Conservation (phyloP, 257 asterid species). For the Euphrasia confusa region DNA sequence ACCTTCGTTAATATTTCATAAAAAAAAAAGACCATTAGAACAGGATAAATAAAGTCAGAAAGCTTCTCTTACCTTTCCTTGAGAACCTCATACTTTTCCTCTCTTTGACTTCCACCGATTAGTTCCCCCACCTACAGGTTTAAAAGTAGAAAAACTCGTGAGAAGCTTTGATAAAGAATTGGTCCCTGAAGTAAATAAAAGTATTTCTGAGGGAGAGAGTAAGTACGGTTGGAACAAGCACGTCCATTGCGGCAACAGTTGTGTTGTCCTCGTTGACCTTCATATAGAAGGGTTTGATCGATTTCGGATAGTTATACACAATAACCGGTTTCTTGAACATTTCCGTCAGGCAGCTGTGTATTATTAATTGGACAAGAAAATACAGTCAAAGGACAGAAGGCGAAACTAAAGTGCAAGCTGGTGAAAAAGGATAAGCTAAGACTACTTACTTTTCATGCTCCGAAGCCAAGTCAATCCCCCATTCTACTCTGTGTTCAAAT, state of each 20-base stretch:
- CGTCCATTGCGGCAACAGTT: constrained; percentile 99
- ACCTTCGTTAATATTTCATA: not conserved
- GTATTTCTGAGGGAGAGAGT: not conserved
- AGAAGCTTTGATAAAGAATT: no score
- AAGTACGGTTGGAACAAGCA: constrained; percentile 89
- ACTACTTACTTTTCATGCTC: constrained; percentile 53
- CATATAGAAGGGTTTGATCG: constrained; percentile 94
- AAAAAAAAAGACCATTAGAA: not conserved
- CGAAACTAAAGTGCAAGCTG: not conserved
- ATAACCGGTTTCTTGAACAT: constrained; percentile 85
- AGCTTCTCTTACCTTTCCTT: no score
- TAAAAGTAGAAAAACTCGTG: not conserved
- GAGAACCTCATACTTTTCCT: constrained; percentile 54
- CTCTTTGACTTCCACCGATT: constrained; percentile 98
- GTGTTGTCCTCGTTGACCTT: constrained; percentile 85
- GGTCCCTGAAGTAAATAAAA: no score
- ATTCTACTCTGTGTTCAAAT: constrained; percentile 83
- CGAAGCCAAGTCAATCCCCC: constrained; percentile 97
- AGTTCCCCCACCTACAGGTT: constrained; percentile 81
- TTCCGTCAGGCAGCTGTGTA: constrained; percentile 79
- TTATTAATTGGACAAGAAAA: constrained; percentile 5
- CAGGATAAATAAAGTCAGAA: not conserved
- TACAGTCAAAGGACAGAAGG: not conserved
- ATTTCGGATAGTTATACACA: constrained; percentile 93
- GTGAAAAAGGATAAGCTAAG: not conserved